phyloP scores from a whole-genome alignment of 2,329 filamentous ascomycete genomes.

The Talaromyces sp. region DNA sequence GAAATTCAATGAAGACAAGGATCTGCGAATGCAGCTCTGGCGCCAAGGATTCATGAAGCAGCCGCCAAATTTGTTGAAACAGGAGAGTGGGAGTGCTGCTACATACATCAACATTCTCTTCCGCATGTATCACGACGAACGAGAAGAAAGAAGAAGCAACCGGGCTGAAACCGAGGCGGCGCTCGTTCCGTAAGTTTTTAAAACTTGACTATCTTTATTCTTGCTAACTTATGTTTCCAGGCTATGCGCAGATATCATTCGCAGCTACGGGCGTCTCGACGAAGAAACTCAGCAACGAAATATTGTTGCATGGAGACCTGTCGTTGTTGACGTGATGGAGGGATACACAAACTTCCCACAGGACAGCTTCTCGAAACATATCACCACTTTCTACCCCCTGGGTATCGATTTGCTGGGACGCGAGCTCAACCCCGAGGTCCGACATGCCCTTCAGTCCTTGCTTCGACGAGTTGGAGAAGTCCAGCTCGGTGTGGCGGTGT shows the following conservation, averaged over 20 bases:
- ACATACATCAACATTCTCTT: conserved; percentile 96
- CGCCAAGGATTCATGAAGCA: conserved; percentile 99
- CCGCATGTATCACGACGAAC: conserved; percentile 91
- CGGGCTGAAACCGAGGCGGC: conserved; percentile 83
- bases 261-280: conserved; percentile 77
- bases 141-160: conserved; percentile 72
- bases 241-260: conserved; percentile 89
- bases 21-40: conserved; percentile 90
- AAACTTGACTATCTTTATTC: neutral
- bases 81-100: conserved; percentile 85
- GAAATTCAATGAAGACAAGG: conserved; percentile 96
- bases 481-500: conserved; percentile 44
- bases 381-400: conserved; percentile 80
- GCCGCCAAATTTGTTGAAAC: conserved; percentile 93
- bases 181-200: conserved; percentile 63
- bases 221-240: conserved; percentile 27
- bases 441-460: conserved; percentile 70
- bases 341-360: conserved; percentile 81
- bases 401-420: conserved; percentile 75
- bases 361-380: conserved; percentile 72
- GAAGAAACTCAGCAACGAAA: conserved; percentile 97
- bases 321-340: conserved; percentile 94
- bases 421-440: conserved; percentile 74
- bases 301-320: conserved; percentile 92
- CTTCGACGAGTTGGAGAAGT: conserved; percentile 80